Base-by-base conservation (phyloP, 805 yeast genomes). In the Priceomyces medius region DNA sequence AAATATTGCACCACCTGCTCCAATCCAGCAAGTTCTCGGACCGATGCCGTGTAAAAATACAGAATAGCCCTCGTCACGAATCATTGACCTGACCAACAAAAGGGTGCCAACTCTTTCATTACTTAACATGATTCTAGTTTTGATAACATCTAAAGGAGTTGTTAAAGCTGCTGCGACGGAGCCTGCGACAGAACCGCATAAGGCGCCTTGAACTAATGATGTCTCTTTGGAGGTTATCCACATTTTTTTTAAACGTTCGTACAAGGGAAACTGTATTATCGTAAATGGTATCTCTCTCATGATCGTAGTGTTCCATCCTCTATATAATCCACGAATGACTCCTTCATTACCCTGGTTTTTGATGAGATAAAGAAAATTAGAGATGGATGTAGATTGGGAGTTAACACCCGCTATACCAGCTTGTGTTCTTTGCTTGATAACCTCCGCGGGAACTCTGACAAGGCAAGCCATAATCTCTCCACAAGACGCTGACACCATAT, bases 1-100 rank as follows among this genome's bases (percentile, higher is more conserved):
- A 68, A 95, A 93, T 13, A 95, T 89, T 13, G 98, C 97, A 20
- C 99, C 99, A 16, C 99, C 99, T 3, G 95, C 93, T 66, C 95
- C 83, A 43, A 93, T 91, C 99, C 99, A 93, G 79, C 86, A 73
- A 0, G 97, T 90, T 60, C 99, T 76, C 3, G 99, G 98, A 0
- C 96, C 97, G 20, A 91, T 74, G 10, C 99, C 99, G 37, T 77
- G 77, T 58, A 80, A 77, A 50, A 93, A 88, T 0, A 85, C 88
- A 6, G 58, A 50, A 31, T 70, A 65, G 0, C 97, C 97, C 58
- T 89, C 97, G 42, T 85, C 89, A 16, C 56, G 58, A n/a, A 73
- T 61, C 37, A 90, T 74, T 8, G 66, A 71, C 24, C 56, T 63
- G 2, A 83, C 78, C 44, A 89, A 61, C 9, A 59, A 50, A 4